Conservation (phyloP, 1,284 basidiomycete species). For the Cryptococcus sp. region DNA sequence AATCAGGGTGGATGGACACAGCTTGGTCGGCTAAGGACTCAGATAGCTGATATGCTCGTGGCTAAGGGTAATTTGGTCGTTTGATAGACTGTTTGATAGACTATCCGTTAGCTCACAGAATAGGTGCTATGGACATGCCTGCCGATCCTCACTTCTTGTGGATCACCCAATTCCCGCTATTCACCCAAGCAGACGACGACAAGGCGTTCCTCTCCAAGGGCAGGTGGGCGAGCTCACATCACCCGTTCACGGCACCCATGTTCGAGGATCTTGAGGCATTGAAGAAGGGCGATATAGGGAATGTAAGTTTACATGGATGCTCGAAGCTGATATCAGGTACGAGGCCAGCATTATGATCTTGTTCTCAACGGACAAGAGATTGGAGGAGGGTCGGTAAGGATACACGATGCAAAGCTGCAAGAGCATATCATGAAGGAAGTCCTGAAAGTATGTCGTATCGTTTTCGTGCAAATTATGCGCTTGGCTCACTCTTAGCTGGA, state of each 20-base stretch:
- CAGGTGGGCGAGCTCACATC: slow-evolving; percentile 84
- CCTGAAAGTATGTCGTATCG: slow-evolving; percentile 57
- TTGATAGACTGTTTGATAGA: not conserved
- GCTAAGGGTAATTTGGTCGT: slow-evolving; percentile 55
- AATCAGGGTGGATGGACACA: slow-evolving; percentile 73
- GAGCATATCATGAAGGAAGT: slow-evolving; percentile 72
- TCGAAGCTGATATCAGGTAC: slow-evolving; percentile 55
- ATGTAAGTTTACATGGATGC: slow-evolving; percentile 47
- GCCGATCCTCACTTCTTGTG: slow-evolving; percentile 75
- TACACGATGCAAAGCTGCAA: slow-evolving; percentile 83
- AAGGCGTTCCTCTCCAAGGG: slow-evolving; percentile 78
- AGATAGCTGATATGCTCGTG: slow-evolving; percentile 58
- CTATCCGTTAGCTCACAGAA: not conserved
- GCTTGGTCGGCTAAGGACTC: slow-evolving; percentile 67
- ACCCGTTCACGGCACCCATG: slow-evolving; percentile 96
- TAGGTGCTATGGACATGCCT: slow-evolving; percentile 56
- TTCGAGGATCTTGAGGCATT: slow-evolving; percentile 72
- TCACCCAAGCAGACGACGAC: slow-evolving; percentile 80
- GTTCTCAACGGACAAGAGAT: slow-evolving; percentile 93
- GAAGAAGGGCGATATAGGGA: slow-evolving; percentile 60
- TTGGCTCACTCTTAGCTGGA: slow-evolving; percentile 54
- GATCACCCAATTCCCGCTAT: slow-evolving; percentile 93
- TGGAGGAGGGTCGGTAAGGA: slow-evolving; percentile 85
- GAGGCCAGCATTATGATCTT: slow-evolving; percentile 94
- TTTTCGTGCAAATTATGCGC: not conserved